Base-by-base conservation (phyloP, 2,329 filamentous ascomycete species). In the Trichoderma guizhouense region DNA sequence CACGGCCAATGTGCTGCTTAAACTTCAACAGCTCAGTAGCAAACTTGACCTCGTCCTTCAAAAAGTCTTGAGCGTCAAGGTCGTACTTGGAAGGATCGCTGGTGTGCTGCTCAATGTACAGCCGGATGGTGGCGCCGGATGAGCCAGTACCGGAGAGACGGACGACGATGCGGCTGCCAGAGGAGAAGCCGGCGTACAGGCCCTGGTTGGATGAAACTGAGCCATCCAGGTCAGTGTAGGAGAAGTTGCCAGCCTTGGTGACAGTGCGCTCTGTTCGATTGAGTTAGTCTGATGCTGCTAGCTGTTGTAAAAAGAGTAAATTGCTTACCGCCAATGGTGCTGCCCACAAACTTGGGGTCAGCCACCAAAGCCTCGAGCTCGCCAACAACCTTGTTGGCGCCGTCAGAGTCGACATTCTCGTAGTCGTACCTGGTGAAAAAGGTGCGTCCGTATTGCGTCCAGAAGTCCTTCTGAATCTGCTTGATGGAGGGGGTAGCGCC, bases 371-470 rank as follows among this genome's bases (percentile, higher is more conserved):
- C 90, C 78, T 91, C 88, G 79, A 99, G 87, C 78, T 93, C 91
- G 71, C 89, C 91, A 60, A 97, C 92, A 72, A 99, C 91, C 85
- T 97, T 95, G 85, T 92, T 93, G 74, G 96, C 96, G 53, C 93
- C 95, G 9, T 95, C 94, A 61, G 91, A 92, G 85, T 97, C 94
- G 75, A 97, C 94, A 77, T 97, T 90, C 85, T 99, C 96, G 84
- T 97, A 99, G 84, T 99, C 96, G 84, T 98, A 98, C 75, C 96
- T 93, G 57, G 96, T 99, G 89, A 99, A 99, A 88, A 98, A 99
- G 36, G 95, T 98, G 72, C 96, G 94, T 79, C 96, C 96, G 82
- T 99, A 99, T 71, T 90, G 93, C 79, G 89, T 89, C 96, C 96
- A 99, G 89, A 99, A 98, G 81, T 98, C 94, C 78, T 94, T 90